Evolutionary conservation across 139 green algal species (phyloP).

Genomic region (Volvox africanus): DNA sequence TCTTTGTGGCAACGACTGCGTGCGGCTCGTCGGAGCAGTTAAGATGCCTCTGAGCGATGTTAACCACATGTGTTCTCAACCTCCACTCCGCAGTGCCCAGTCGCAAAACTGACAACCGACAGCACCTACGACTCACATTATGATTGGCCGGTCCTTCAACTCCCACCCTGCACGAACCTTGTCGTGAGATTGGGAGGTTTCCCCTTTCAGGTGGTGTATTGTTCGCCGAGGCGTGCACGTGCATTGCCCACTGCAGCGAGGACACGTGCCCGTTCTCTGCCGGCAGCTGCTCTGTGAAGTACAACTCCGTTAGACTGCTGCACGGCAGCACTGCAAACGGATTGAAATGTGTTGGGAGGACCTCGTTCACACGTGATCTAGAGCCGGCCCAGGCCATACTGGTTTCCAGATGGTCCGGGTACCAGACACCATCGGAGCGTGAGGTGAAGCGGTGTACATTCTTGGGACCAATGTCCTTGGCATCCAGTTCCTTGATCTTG

Average conservation of each 20-base stretch:
- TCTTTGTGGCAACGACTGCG: too few relatives aligned
- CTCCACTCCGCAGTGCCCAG: too few relatives aligned
- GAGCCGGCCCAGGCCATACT: slow-evolving; percentile 61
- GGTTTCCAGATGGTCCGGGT: slow-evolving; percentile 52
- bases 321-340: slow-evolving; percentile 34
- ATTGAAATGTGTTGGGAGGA: slow-evolving; percentile 48
- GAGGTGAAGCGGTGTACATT: slow-evolving; percentile 52
- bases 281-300: slow-evolving; percentile 58
- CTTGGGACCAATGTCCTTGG: slow-evolving; percentile 20
- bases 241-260: slow-evolving; percentile 60
- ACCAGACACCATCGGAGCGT: slow-evolving; percentile 57
- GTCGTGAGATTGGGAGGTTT: slow-evolving; percentile 55
- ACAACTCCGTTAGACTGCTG: neutral
- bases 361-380: slow-evolving; percentile 33
- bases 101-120: too few relatives aligned
- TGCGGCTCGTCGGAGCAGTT: too few relatives aligned
- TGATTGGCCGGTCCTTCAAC: too few relatives aligned
- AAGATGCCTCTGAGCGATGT: too few relatives aligned
- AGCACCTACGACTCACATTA: too few relatives aligned
- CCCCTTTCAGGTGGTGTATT: slow-evolving; percentile 38
- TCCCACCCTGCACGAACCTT: slow-evolving; percentile 28
- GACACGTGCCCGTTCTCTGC: neutral
- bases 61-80: too few relatives aligned
- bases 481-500: neutral
- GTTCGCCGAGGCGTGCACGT: neutral